phyloP scores from a whole-genome alignment of 2,329 filamentous ascomycete species.

The Verticillium nubilum region DNA sequence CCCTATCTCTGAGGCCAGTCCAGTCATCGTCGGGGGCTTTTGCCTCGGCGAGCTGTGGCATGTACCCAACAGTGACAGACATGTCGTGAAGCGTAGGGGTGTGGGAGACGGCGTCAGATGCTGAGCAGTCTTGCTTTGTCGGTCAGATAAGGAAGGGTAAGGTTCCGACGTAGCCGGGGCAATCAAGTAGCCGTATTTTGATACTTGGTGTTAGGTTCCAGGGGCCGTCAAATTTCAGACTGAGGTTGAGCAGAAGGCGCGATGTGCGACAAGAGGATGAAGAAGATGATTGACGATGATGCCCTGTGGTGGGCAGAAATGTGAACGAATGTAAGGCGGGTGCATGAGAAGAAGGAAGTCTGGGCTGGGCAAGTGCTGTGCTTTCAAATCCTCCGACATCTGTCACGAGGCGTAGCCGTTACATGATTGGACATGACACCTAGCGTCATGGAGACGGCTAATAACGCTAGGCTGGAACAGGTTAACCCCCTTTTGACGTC shows the following conservation, averaged over 20 bases:
- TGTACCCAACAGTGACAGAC: background rate
- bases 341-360: background rate
- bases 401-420: background rate
- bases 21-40: slow-evolving; percentile 23
- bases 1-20: slow-evolving; percentile 23
- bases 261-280: background rate
- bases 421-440: too few species aligned
- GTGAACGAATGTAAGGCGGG: background rate
- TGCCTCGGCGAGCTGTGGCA: background rate
- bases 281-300: background rate
- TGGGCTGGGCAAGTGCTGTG: background rate
- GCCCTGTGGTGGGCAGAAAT: background rate
- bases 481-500: background rate
- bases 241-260: too few species aligned
- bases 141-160: too few species aligned
- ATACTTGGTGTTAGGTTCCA: too few species aligned
- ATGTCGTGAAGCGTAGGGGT: background rate
- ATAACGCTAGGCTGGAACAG: background rate
- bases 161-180: too few species aligned
- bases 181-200: too few species aligned
- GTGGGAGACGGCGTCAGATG: background rate
- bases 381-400: background rate
- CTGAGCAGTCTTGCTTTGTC: background rate
- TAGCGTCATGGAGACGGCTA: background rate
- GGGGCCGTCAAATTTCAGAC: too few species aligned